phyloP scores from a whole-genome alignment of 2,329 filamentous ascomycete genomes.

The Onygenales sp. region DNA sequence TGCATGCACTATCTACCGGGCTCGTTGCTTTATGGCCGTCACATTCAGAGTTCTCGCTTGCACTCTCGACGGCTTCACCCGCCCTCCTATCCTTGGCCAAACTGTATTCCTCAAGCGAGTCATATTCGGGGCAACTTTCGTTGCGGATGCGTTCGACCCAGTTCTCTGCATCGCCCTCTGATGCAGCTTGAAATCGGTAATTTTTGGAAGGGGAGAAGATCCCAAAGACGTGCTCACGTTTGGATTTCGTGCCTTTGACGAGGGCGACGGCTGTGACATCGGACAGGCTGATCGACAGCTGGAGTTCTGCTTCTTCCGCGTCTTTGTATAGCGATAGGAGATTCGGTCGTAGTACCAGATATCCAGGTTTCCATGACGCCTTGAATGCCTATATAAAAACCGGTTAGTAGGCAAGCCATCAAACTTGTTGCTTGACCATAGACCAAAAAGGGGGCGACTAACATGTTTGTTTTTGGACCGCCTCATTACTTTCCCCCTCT shows the following conservation, averaged over 20 bases:
- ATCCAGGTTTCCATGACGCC: slow-evolving; percentile 83
- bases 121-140: slow-evolving; percentile 64
- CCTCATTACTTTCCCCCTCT: slow-evolving; percentile 76
- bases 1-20: neutral
- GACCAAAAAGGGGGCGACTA: slow-evolving; percentile 13
- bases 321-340: slow-evolving; percentile 89
- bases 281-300: slow-evolving; percentile 76
- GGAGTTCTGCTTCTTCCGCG: slow-evolving; percentile 77
- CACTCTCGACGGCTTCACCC: slow-evolving; percentile 23
- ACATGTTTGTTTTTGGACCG: slow-evolving; percentile 92
- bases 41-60: slow-evolving; percentile 34
- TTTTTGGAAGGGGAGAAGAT: slow-evolving; percentile 87
- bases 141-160: slow-evolving; percentile 78
- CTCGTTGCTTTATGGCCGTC: slow-evolving; percentile 15
- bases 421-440: neutral
- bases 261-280: slow-evolving; percentile 86
- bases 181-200: slow-evolving; percentile 75
- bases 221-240: slow-evolving; percentile 78
- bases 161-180: slow-evolving; percentile 64
- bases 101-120: slow-evolving; percentile 1
- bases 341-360: slow-evolving; percentile 82
- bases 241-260: slow-evolving; percentile 81
- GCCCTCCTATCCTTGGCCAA: slow-evolving; percentile 57
- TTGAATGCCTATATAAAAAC: slow-evolving; percentile 26
- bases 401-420: slow-evolving; percentile 8